Conservation (phyloP, 2,329 filamentous ascomycete species). For the Chaetothyriales sp. region DNA sequence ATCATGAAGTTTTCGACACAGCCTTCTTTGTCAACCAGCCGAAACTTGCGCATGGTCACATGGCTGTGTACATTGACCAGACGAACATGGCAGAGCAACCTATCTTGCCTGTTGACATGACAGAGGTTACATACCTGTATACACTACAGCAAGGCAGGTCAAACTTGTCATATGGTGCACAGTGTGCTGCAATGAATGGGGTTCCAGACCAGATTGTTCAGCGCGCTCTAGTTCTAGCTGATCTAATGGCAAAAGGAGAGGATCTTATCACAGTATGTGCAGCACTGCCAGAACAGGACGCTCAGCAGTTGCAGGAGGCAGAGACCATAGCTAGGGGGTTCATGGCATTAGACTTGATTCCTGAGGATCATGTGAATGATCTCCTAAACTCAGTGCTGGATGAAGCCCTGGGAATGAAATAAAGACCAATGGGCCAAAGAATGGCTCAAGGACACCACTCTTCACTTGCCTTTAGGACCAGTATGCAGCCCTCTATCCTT, state of each 20-base stretch:
- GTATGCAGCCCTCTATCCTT: conserved; percentile 31
- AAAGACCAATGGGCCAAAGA: background rate
- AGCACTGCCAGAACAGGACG: conserved; percentile 48
- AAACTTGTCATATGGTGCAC: conserved; percentile 67
- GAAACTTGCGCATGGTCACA: conserved; percentile 40
- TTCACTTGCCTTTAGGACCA: background rate
- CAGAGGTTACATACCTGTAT: conserved; percentile 52
- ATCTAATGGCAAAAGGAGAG: conserved; percentile 54
- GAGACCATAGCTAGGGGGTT: conserved; percentile 19
- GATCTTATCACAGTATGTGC: conserved; percentile 62
- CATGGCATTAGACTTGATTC: conserved; percentile 8
- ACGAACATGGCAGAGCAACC: conserved; percentile 7
- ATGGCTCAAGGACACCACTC: background rate
- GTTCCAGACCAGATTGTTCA: conserved; percentile 57
- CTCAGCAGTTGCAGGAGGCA: conserved; percentile 51
- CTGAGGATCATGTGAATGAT: background rate
- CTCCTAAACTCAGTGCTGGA: background rate
- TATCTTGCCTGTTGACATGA: conserved; percentile 19
- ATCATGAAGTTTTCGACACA: conserved; percentile 42
- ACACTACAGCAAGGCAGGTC: conserved; percentile 51
- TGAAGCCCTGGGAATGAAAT: background rate
- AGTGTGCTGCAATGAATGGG: conserved; percentile 75
- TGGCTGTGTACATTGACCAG: conserved; percentile 37
- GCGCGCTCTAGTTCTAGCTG: conserved; percentile 58
- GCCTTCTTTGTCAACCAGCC: conserved; percentile 35